phyloP scores from a whole-genome alignment of 805 yeast species.

The Maudiozyma bulderi region DNA sequence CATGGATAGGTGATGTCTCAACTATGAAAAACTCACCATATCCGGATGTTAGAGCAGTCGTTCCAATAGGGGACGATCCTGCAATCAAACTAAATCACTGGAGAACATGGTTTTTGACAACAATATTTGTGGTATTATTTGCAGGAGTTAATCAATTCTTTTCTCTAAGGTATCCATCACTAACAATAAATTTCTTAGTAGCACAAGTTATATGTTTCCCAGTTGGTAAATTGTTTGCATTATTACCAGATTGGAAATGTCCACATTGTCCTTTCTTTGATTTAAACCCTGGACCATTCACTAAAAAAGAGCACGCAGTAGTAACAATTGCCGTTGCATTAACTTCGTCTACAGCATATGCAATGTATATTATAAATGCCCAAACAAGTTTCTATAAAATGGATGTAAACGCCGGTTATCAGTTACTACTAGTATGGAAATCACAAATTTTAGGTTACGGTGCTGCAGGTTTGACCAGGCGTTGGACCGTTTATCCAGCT shows the following conservation, averaged over 20 bases:
- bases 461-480: constrained; percentile 51
- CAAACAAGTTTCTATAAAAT: constrained; percentile 37
- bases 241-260: constrained; percentile 35
- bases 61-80: constrained; percentile 44
- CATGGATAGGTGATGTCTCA: constrained; percentile 21
- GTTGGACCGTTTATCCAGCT: constrained; percentile 51
- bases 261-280: constrained; percentile 24
- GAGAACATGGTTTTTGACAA: constrained; percentile 45
- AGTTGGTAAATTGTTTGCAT: constrained; percentile 36
- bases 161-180: constrained; percentile 42
- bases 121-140: constrained; percentile 43
- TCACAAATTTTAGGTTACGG: constrained; percentile 62
- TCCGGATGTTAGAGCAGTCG: constrained; percentile 52
- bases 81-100: constrained; percentile 40
- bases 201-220: constrained; percentile 49
- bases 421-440: constrained; percentile 41
- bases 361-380: constrained; percentile 46
- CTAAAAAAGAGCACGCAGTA: constrained; percentile 44
- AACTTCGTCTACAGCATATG: constrained; percentile 40
- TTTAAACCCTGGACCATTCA: constrained; percentile 45
- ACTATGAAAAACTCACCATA: constrained; percentile 26
- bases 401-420: constrained; percentile 40
- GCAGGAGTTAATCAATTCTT: constrained; percentile 50
- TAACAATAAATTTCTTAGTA: constrained; percentile 41
- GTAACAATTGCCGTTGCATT: constrained; percentile 40